phyloP scores from a whole-genome alignment of 2,329 filamentous ascomycete genomes.

The Fusarium fracticaudum region DNA sequence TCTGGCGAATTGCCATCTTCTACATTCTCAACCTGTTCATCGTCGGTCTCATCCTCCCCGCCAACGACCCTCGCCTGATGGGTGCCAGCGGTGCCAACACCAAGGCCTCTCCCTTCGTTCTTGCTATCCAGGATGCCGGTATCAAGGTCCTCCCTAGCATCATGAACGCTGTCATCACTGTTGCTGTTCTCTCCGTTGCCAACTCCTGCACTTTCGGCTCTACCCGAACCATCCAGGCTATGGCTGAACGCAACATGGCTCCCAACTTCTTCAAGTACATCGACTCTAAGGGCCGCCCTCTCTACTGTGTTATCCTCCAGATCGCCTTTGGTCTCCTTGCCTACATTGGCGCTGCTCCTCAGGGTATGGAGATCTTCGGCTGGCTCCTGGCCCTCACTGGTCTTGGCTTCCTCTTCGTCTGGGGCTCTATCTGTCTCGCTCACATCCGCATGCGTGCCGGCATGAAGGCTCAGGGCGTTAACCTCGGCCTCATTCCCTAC shows the following conservation, averaged over 20 bases:
- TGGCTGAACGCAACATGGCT: conserved; percentile 88
- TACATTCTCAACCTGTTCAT: conserved; percentile 86
- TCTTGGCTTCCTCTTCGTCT: conserved; percentile 81
- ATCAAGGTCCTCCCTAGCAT: conserved; percentile 84
- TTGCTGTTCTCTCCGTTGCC: conserved; percentile 89
- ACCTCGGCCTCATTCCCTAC: conserved; percentile 81
- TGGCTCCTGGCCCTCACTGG: conserved; percentile 84
- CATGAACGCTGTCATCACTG: conserved; percentile 93
- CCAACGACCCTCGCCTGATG: conserved; percentile 72
- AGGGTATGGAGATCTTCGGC: conserved; percentile 73
- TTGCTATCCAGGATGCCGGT: conserved; percentile 85
- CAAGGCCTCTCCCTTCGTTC: conserved; percentile 89
- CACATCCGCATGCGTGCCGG: conserved; percentile 90
- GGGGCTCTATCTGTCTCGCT: conserved; percentile 83
- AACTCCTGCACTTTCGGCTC: conserved; percentile 94
- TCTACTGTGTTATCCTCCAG: conserved; percentile 76
- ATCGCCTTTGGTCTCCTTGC: conserved; percentile 77
- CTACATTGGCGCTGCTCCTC: conserved; percentile 74
- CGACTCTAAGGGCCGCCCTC: conserved; percentile 81
- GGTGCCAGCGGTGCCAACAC: conserved; percentile 67
- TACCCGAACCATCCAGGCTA: conserved; percentile 86
- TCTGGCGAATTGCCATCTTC: conserved; percentile 93
- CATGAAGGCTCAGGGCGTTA: conserved; percentile 75
- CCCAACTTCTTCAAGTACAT: conserved; percentile 82
- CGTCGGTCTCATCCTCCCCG: conserved; percentile 84